These are phyloP conservation scores for Pseudogymnoascus sp. DNA, from an alignment of 2,329 filamentous ascomycete species.

Conservation along the genomic window DNA sequence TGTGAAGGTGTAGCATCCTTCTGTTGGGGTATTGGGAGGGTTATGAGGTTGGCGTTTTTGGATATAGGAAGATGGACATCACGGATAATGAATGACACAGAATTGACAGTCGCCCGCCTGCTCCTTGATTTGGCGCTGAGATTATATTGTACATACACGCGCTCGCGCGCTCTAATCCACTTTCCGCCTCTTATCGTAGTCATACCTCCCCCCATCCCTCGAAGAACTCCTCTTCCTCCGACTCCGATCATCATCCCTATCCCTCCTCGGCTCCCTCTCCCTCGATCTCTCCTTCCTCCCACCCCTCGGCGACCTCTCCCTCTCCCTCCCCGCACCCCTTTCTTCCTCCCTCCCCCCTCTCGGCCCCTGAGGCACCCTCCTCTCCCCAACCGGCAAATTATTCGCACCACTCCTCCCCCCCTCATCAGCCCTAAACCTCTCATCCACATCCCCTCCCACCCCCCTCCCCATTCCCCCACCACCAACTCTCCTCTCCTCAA, in stretches of 20 bases:
- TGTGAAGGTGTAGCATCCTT: no score
- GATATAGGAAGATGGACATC: constrained; percentile 11
- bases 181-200: constrained; percentile 50
- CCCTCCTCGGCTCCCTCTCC: background rate
- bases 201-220: constrained; percentile 42
- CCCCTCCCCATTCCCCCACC: constrained; percentile 23
- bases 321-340: constrained; percentile 28
- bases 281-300: constrained; percentile 21
- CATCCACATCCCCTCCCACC: constrained; percentile 43
- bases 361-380: constrained; percentile 30
- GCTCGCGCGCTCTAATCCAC: constrained; percentile 40
- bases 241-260: constrained; percentile 36
- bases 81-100: constrained; percentile 11
- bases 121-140: background rate
- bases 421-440: constrained; percentile 58
- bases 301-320: constrained; percentile 44
- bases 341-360: constrained; percentile 22
- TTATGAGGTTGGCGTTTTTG: constrained; percentile 9
- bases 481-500: constrained; percentile 39
- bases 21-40: background rate
- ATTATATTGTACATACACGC: constrained; percentile 11
- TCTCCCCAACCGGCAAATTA: constrained; percentile 57
- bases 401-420: constrained; percentile 59
- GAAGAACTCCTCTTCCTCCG: constrained; percentile 51
- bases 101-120: constrained; percentile 4